Evolutionary conservation across 495 filamentous ascomycete species (phyloP).

Genomic region (Lichenothelia convexa): DNA sequence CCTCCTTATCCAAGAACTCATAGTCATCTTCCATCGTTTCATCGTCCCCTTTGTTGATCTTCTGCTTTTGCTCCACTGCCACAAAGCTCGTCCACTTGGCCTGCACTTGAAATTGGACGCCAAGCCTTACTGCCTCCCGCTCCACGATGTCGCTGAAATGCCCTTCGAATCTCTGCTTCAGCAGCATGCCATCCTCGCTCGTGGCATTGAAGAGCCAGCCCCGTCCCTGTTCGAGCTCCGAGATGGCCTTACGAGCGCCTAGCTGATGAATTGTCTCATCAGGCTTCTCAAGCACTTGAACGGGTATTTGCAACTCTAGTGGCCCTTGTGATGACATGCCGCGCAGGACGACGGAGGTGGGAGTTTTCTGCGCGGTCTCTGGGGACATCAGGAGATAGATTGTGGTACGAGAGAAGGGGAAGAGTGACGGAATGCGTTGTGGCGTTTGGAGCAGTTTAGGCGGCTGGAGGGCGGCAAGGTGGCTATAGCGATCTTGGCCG

Average conservation of each 20-base stretch:
- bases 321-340: conserved; percentile 36
- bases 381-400: conserved; percentile 45
- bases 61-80: conserved; percentile 31
- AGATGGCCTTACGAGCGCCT: conserved; percentile 44
- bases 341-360: conserved; percentile 36
- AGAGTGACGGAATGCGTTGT: conserved; percentile 40
- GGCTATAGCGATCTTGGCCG: conserved; percentile 23
- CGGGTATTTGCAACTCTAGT: conserved; percentile 41
- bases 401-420: conserved; percentile 40
- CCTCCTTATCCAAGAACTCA: not conserved
- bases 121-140: conserved; percentile 43
- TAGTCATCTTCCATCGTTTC: not conserved
- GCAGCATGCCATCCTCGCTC: conserved; percentile 22
- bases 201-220: conserved; percentile 43
- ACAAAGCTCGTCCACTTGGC: conserved; percentile 57
- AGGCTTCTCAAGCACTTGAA: conserved; percentile 27
- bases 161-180: conserved; percentile 30
- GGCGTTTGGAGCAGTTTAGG: conserved; percentile 46
- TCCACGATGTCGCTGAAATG: conserved; percentile 36
- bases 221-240: conserved; percentile 48
- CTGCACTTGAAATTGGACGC: conserved; percentile 43
- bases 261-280: conserved; percentile 49
- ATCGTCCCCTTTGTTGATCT: not conserved
- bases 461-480: conserved; percentile 28
- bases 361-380: conserved; percentile 24